Evolutionary conservation across 306 rosid genomes (phyloP), one percentile per base, ranked within the genome.

Genomic region (Gastrolobium bilobum): DNA sequence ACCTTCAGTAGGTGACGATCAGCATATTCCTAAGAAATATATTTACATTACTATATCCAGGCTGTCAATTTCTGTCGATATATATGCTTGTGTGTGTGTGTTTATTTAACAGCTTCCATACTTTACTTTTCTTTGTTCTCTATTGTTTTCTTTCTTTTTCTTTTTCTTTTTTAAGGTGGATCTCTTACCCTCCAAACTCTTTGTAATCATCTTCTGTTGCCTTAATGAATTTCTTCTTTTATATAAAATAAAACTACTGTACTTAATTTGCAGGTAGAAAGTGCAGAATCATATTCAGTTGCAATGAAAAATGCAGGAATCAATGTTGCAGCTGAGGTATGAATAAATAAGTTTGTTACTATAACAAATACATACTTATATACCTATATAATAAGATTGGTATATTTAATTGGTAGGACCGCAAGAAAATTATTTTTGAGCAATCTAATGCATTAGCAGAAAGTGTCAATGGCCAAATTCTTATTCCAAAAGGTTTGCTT

Each of bases 231-330:
- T 33, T 67, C n/a, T 59, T 59, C 47, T 33, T 10, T 77, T 67
- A 54, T 62, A 4, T 7, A 13, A 51, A 53, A 26, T 3, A 26
- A 15, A 31, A 48, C 4, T 54, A 34, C 57, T 64, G n/a, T 37
- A 14, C 29, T 39, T 46, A 43, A 63, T 85, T 60, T 83, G 66
- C 86, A 94, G 97, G 93, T 94, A 61, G 91, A 89, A 51, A 87
- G 85, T 62, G 99, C 99, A 20, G 99, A 92, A 79, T 91, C 90
- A 60, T 94, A 87, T 89, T 82, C 89, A 53, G 88, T 48, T 53
- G 79, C 72, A 71, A 86, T 91, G 82, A 86, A 69, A 81, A 71
- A 79, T 77, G 88, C 89, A 3, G 90, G 92, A 71, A 83, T 94
- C 77, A 86, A 73, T 77, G 84, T 94, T 82, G 88, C 77, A 50